phyloP scores from a whole-genome alignment of 306 rosid species.

The Vachellia pachyceras region DNA sequence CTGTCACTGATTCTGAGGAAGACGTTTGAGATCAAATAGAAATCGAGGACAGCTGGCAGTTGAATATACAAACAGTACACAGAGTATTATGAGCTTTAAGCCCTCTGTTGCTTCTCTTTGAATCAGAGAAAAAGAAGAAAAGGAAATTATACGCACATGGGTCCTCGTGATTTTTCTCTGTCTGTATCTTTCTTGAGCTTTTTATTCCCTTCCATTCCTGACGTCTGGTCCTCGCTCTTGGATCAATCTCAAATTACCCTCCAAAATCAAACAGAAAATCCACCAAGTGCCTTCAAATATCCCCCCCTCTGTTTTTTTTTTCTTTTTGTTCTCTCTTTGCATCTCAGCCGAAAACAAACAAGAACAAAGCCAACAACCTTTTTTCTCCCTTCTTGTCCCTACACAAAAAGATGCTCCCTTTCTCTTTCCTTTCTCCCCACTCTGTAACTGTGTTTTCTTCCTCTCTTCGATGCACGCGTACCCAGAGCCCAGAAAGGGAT shows the following conservation, averaged over 20 bases:
- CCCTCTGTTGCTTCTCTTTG: neutral
- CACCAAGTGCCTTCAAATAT: too few relatives aligned
- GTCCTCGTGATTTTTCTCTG: slow-evolving; percentile 46
- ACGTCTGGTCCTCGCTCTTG: slow-evolving; percentile 19
- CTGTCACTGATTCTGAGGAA: slow-evolving; percentile 29
- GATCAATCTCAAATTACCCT: neutral
- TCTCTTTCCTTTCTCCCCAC: too few relatives aligned
- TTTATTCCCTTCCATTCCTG: slow-evolving; percentile 45
- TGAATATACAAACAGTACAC: too few relatives aligned
- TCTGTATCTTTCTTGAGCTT: slow-evolving; percentile 33
- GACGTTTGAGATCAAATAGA: neutral
- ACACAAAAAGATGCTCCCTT: slow-evolving; percentile 20
- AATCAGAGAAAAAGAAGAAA: neutral
- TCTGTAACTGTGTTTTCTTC: neutral
- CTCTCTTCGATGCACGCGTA: neutral
- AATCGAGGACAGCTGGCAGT: slow-evolving; percentile 24
- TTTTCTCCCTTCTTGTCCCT: slow-evolving; percentile 40
- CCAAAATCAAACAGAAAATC: too few relatives aligned
- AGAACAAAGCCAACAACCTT: slow-evolving; percentile 28
- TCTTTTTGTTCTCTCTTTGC: slow-evolving; percentile 34
- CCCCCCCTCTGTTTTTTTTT: neutral
- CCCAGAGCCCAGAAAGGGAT: neutral
- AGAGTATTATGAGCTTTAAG: too few relatives aligned
- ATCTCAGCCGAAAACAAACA: neutral
- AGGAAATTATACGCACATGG: slow-evolving; percentile 28